A percentile compares a stretch with the other conserved stretches of the same genome.
Evolutionary conservation across 805 yeast species (phyloP).

Genomic region (Candida easanensis): DNA sequence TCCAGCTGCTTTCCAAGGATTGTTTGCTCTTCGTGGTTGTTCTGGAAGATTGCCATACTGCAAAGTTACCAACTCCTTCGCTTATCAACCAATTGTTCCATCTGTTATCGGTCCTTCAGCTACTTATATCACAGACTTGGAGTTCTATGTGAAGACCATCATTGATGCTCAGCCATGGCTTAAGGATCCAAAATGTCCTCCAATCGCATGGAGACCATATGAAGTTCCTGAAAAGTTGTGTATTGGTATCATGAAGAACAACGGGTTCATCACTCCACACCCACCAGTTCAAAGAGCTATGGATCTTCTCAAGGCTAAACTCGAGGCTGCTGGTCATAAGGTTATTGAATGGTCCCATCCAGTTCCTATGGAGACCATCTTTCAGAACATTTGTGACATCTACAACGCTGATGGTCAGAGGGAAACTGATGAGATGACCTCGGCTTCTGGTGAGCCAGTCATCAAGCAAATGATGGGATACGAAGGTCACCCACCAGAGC

Average conservation of each 20-base stretch:
- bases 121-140: slow-evolving; percentile 34
- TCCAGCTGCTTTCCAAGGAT: slow-evolving; percentile 43
- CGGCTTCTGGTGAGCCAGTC: slow-evolving; percentile 12
- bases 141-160: slow-evolving; percentile 31
- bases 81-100: slow-evolving; percentile 50
- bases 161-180: slow-evolving; percentile 38
- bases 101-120: slow-evolving; percentile 51
- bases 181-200: slow-evolving; percentile 37
- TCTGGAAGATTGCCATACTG: slow-evolving; percentile 38
- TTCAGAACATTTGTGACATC: slow-evolving; percentile 3
- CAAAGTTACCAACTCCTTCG: slow-evolving; percentile 22
- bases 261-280: slow-evolving; percentile 45
- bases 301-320: slow-evolving; percentile 25
- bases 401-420: slow-evolving; percentile 11
- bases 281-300: slow-evolving; percentile 50
- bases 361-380: slow-evolving; percentile 3
- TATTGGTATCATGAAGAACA: slow-evolving; percentile 39
- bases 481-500: slow-evolving; percentile 9
- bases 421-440: neutral
- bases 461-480: slow-evolving; percentile 27
- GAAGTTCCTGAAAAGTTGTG: slow-evolving; percentile 34
- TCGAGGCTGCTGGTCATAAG: slow-evolving; percentile 38
- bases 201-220: slow-evolving; percentile 29
- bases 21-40: slow-evolving; percentile 42
- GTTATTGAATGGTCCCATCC: slow-evolving; percentile 33